Base-by-base conservation (phyloP, 2,329 filamentous ascomycete species). In the Aspergillus felis region DNA sequence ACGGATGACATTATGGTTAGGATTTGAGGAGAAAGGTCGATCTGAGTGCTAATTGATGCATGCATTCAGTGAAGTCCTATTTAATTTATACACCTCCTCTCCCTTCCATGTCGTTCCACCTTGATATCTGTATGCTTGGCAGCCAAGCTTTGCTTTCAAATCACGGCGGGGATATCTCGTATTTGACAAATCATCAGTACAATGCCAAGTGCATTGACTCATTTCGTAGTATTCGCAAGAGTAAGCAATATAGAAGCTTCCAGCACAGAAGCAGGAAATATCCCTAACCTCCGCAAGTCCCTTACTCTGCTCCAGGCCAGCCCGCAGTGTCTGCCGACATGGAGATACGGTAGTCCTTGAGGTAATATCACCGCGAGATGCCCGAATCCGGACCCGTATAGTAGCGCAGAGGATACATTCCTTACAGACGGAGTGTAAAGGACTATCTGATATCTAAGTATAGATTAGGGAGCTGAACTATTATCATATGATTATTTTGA, bases 291-390 rank as follows among this genome's bases (percentile, higher is more conserved):
- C 65, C 66, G 41, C 69, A 71, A 54, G 64, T 67, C 41, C 66
- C 71, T 27, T 75, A 74, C 55, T 63, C 68, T 65, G 69, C 65
- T 50, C 63, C 71, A 54, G 67, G 58, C 56, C 73, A 73, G 57
- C 73, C 74, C 29, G 64, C 74, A 12, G 74, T 75, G 54, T 72
- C 74, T 55, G 63, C 71, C 56, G 74, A 76, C 48, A 71, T 38
- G 32, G 6, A 7, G 17, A 17, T 38, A 2, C 14, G 7, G 14
- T 17, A n/a, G 14, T 17, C 5, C 14, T 17, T 17, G 32, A 6
- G 14, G 14, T 38, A 38, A 38, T 38, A 17, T 17, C 2, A 17
- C 32, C 32, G 32, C 32, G 12, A 7, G 32, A 17, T 38, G 5
- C 32, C 32, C 6, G 14, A 35, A 35, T 35, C 14, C 5, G 32